Evolutionary conservation across 1,139 yeast genomes (phyloP).

Genomic region (Zygosaccharomyces sapae): DNA sequence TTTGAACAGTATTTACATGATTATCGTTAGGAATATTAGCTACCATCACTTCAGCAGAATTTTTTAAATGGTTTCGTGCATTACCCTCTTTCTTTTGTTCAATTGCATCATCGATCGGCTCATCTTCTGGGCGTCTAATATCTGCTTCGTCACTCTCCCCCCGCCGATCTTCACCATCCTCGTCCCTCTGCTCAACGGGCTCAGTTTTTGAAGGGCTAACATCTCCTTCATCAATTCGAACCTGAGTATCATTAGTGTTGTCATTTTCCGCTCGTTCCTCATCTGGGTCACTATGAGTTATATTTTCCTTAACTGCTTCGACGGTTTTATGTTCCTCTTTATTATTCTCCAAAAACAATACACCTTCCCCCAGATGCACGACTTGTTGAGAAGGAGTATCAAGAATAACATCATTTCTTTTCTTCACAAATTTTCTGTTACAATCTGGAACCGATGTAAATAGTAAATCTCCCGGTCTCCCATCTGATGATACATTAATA

Average conservation of each 20-base stretch:
- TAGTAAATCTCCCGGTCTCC: constrained; percentile 22
- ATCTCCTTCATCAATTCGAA: background rate
- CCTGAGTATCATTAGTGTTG: constrained; percentile 5
- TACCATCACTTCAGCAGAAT: background rate
- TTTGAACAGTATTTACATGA: background rate
- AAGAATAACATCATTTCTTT: constrained; percentile 21
- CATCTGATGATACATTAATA: constrained; percentile 21
- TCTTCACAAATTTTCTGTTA: constrained; percentile 19
- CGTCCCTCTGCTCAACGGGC: too few relatives aligned
- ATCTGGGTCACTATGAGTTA: constrained; percentile 1
- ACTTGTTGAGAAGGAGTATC: constrained; percentile 24
- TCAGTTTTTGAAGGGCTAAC: background rate
- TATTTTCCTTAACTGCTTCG: constrained; percentile 6
- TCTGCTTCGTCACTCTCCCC: too few relatives aligned
- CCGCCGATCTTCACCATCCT: too few relatives aligned
- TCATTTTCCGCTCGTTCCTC: constrained; percentile 1
- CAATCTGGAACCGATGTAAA: constrained; percentile 17
- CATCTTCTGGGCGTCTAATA: too few relatives aligned
- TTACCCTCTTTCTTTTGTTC: background rate
- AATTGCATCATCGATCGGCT: too few relatives aligned
- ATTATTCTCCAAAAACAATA: constrained; percentile 28
- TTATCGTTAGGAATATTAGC: background rate
- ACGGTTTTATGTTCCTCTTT: constrained; percentile 13
- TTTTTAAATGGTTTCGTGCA: background rate
- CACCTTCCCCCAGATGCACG: constrained; percentile 22